Base-by-base conservation (phyloP, 192 early-diverging fungal genomes). In the Dissophora globulifera region DNA sequence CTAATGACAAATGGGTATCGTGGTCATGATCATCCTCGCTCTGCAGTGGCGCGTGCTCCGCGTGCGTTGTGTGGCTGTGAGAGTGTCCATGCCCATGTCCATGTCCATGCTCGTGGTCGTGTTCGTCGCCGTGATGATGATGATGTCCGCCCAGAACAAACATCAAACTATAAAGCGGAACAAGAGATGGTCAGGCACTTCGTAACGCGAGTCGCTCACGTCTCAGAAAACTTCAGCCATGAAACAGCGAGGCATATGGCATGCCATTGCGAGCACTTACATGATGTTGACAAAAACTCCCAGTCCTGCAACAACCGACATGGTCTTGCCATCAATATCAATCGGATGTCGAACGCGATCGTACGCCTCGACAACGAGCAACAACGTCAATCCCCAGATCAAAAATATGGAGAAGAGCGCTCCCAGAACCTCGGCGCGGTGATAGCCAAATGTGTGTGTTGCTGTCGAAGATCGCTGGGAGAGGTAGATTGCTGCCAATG, bases 281-380 rank as follows among this genome's bases (percentile, higher is more conserved):
- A 90, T 80, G 45, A 92, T 72, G 65, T 95, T 95, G 22, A 95
- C 87, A 41, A 69, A 69, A 22, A 95, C 91, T n/a, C 93, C 93
- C 19, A 91, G 69, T 8, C 78, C 62, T 8, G 93, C 91, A 25
- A 89, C 89, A 43, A 79, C 45, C 50, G 89, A 83, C 92, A 93
- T 93, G 33, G 88, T 82, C 52, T 78, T 81, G 35, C 86, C 92
- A 57, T 93, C 82, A 29, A 93, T 85, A 27, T 84, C 63, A 27
- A 78, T 65, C 11, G 92, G 92, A 55, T 88, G 67, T 30, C 76
- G 63, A 4, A 95, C 46, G 22, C 93, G 83, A 6, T 90, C 81
- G 45, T 89, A 76, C 10, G 93, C 93, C 65, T 94, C 93, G 12
- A 78, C 54, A 17, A 94, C 86, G n/a, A 95, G 69, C 45, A 69